Evolutionary conservation across 1,139 yeast genomes (phyloP).

Genomic region (Saccharomycopsis hybrid): DNA sequence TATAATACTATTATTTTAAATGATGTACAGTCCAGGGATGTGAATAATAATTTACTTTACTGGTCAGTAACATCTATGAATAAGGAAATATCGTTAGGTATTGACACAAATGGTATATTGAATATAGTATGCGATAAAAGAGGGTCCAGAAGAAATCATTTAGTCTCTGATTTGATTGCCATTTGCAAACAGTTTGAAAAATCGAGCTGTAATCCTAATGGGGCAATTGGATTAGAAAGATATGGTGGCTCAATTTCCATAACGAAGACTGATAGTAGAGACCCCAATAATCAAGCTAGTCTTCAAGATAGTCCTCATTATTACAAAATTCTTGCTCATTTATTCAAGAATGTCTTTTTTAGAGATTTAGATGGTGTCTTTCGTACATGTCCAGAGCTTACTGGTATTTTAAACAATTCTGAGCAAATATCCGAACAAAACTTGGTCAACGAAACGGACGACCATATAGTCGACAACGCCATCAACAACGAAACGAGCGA

Average conservation of each 20-base stretch:
- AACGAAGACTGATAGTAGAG: neutral
- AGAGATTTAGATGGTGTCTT: slow-evolving; percentile 13
- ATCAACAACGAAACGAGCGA: neutral
- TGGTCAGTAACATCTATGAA: slow-evolving; percentile 3
- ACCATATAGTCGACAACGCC: too few relatives aligned
- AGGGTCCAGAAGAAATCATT: neutral
- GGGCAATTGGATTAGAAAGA: slow-evolving; percentile 4
- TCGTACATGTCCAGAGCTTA: too few relatives aligned
- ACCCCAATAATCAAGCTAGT: neutral
- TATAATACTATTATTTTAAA: neutral
- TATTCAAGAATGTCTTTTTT: slow-evolving; percentile 17
- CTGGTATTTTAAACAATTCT: too few relatives aligned
- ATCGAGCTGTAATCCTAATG: neutral
- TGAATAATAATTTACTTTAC: neutral
- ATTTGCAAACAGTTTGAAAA: slow-evolving; percentile 6
- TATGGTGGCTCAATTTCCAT: slow-evolving; percentile 3
- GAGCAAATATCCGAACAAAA: too few relatives aligned
- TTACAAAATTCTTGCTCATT: slow-evolving; percentile 8
- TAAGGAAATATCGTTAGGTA: slow-evolving; percentile 2
- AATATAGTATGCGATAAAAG: neutral
- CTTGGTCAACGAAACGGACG: too few relatives aligned
- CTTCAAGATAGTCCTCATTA: slow-evolving; percentile 5
- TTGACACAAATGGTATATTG: slow-evolving; percentile 6
- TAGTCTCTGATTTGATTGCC: neutral
- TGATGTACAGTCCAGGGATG: neutral